Evolutionary conservation across 1,139 yeast genomes (phyloP), one percentile per base, ranked within the genome.

Genomic region (Sugiyamaella neomexicana): DNA sequence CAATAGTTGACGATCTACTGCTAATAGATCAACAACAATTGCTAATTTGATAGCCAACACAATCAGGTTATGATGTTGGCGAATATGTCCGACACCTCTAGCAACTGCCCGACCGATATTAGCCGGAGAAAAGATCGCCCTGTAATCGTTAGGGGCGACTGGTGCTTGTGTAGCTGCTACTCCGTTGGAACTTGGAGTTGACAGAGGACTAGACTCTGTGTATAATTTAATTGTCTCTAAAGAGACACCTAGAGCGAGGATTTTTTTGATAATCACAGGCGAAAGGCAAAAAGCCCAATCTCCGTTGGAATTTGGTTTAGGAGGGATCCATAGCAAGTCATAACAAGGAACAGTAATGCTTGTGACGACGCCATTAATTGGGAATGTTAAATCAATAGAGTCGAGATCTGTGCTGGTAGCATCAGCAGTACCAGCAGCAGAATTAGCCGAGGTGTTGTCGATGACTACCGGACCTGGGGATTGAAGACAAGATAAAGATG

Each of bases 21-120:
- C 50, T 5, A 55, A 10, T 5, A 50, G 23, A 15, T 55, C 49
- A 15, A 52, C 37, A 41, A 55, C 47, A 36, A 58, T 46, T 13
- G 50, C 51, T 12, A 57, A 41, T 31, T 50, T 42, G 23, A 29
- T 32, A 23, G 54, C 46, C 17, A 43, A 34, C 17, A 42, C 44
- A 15, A 50, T 25, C 4, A 46, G 34, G n/a, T 46, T 36, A 39
- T 45, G 41, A 31, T 46, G 45, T 12, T 31, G 38, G 7, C 56
- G 52, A 17, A 36, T 46, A 34, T 25, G 29, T 29, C 45, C 17
- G 39, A 31, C 29, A 15, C 46, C 41, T 23, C 52, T 41, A 20
- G 56, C 38, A 6, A 51, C 40, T 9, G 31, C 39, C 7, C 40
- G 32, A 5, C 51, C 51, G 5, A 47, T 38, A 5, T 20, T 16